phyloP scores from a whole-genome alignment of 1,284 basidiomycete genomes.

The Leccinum colubrinum region DNA sequence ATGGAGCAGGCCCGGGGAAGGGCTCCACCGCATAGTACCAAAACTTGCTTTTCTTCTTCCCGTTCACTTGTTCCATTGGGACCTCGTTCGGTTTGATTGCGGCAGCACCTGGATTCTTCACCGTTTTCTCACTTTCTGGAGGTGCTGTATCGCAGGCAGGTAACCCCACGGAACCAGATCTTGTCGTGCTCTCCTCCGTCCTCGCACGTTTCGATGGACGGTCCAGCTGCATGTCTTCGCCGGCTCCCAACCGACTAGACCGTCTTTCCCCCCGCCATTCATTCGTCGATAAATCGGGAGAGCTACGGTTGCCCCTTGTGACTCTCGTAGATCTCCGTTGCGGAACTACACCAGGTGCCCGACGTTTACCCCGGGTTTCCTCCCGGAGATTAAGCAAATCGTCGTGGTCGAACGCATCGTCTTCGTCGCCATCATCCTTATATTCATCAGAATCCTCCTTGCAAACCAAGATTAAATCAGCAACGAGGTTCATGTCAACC shows the following conservation, averaged over 20 bases:
- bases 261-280: constrained; percentile 74
- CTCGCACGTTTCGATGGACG: constrained; percentile 64
- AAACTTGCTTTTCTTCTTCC: constrained; percentile 78
- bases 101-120: constrained; percentile 47
- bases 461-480: constrained; percentile 17
- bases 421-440: constrained; percentile 60
- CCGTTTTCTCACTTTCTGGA: constrained; percentile 34
- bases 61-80: constrained; percentile 66
- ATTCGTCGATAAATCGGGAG: constrained; percentile 47
- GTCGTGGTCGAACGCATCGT: constrained; percentile 55
- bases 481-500: constrained; percentile 12
- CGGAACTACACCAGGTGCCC: constrained; percentile 34
- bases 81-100: constrained; percentile 65
- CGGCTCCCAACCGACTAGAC: constrained; percentile 61
- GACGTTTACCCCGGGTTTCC: constrained; percentile 37
- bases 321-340: constrained; percentile 64
- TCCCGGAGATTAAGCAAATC: constrained; percentile 42
- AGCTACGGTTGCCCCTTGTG: constrained; percentile 48
- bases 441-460: constrained; percentile 70
- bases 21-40: constrained; percentile 84
- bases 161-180: constrained; percentile 45
- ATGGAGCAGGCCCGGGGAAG: constrained; percentile 34
- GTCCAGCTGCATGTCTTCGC: constrained; percentile 46
- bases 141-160: constrained; percentile 28
- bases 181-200: constrained; percentile 67